A percentile compares a stretch with the other conserved stretches of the same genome.
Evolutionary conservation across 2,329 filamentous ascomycete genomes (phyloP).

Genomic region (Beauveria bassiana): DNA sequence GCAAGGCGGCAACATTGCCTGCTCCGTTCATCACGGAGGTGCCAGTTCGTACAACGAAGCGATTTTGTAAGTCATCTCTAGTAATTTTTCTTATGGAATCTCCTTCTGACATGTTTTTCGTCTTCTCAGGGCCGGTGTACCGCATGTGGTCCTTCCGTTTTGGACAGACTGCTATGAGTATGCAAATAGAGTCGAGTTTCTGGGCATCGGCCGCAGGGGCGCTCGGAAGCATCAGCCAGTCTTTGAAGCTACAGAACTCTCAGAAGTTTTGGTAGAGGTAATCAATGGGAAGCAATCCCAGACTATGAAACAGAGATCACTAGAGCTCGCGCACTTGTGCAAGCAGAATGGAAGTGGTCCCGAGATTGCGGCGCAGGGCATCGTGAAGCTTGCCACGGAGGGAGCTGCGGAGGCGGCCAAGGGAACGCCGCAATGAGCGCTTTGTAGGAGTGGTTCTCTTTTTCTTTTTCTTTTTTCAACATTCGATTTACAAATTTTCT

Average conservation of each 20-base stretch:
- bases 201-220: constrained; percentile 31
- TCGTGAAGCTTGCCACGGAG: constrained; percentile 5
- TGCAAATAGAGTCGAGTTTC: constrained; percentile 33
- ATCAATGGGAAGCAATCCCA: constrained; percentile 11
- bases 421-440: not conserved
- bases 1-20: constrained; percentile 28
- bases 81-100: not conserved
- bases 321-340: constrained; percentile 10
- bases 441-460: not conserved
- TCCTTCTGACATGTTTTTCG: not conserved
- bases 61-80: constrained; percentile 21
- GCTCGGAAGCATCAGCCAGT: constrained; percentile 17
- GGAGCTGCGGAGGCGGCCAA: not conserved
- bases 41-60: constrained; percentile 36
- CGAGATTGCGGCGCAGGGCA: constrained; percentile 21
- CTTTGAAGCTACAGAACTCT: constrained; percentile 18
- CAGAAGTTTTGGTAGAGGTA: constrained; percentile 14
- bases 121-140: constrained; percentile 31
- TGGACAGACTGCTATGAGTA: constrained; percentile 42
- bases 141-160: constrained; percentile 35
- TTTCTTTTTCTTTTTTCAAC: not conserved
- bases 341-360: constrained; percentile 12
- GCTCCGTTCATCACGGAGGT: constrained; percentile 38
- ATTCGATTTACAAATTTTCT: not conserved
- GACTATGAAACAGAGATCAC: constrained; percentile 11